These are phyloP conservation scores for Pseudogymnoascus sp. DNA, from an alignment of 2,329 filamentous ascomycete species.

Conservation along the genomic window DNA sequence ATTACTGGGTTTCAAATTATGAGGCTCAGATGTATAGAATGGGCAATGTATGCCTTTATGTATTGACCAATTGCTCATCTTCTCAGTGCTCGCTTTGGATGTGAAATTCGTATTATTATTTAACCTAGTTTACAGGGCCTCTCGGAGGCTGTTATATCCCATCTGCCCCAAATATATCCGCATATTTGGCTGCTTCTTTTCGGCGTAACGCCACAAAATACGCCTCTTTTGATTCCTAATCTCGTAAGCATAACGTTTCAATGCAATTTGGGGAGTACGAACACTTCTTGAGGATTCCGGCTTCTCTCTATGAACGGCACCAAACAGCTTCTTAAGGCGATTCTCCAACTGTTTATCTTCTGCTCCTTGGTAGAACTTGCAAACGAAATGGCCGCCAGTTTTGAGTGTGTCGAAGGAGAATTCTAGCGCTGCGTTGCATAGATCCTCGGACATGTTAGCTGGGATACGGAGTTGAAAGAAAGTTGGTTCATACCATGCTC, in stretches of 20 bases:
- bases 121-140: neutral
- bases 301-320: conserved; percentile 77
- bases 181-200: conserved; percentile 42
- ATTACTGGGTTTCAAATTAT: conserved; percentile 5
- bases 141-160: neutral
- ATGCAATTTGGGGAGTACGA: conserved; percentile 30
- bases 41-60: conserved; percentile 1
- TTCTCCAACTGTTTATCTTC: conserved; percentile 77
- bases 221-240: conserved; percentile 71
- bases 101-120: neutral
- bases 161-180: neutral
- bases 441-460: conserved; percentile 52
- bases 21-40: conserved; percentile 7
- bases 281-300: conserved; percentile 84
- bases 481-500: conserved; percentile 54
- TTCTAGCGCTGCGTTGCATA: conserved; percentile 75
- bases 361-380: conserved; percentile 91
- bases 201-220: conserved; percentile 76
- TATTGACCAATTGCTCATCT: neutral
- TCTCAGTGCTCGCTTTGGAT: neutral
- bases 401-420: conserved; percentile 82
- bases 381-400: conserved; percentile 81
- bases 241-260: conserved; percentile 12
- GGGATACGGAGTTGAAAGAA: neutral
- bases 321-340: conserved; percentile 68